Evolutionary conservation across 1,284 basidiomycete genomes (phyloP).

Genomic region (Sporisorium exsertum): DNA sequence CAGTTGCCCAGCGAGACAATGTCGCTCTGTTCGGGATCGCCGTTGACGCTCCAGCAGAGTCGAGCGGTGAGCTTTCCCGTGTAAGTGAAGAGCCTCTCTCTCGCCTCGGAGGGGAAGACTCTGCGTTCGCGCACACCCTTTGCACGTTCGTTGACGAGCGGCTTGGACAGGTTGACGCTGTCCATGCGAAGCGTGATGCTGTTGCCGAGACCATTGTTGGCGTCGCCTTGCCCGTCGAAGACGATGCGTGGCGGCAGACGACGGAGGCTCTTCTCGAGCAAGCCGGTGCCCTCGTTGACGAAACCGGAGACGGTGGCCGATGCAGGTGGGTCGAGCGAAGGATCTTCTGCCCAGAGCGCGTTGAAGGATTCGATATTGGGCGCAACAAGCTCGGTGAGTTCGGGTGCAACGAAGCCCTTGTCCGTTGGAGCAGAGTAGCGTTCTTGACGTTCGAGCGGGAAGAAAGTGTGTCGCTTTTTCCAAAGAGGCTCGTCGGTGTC

Average conservation of each 20-base stretch:
- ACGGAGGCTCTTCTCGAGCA: conserved; percentile 82
- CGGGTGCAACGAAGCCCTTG: conserved; percentile 79
- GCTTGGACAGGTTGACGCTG: conserved; percentile 83
- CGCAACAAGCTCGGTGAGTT: conserved; percentile 90
- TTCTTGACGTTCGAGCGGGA: conserved; percentile 85
- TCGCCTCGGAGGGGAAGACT: conserved; percentile 78
- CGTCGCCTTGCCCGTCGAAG: conserved; percentile 79
- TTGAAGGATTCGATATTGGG: conserved; percentile 98
- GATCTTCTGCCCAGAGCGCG: conserved; percentile 74
- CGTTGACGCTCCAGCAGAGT: conserved; percentile 86
- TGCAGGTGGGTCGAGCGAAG: conserved; percentile 55
- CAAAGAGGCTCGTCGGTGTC: conserved; percentile 39
- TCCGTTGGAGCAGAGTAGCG: conserved; percentile 83
- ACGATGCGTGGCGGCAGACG: conserved; percentile 91
- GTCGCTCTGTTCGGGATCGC: conserved; percentile 79
- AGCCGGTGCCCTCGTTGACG: conserved; percentile 77
- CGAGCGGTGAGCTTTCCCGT: conserved; percentile 90
- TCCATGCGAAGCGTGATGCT: conserved; percentile 83
- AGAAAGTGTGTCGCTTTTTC: conserved; percentile 74
- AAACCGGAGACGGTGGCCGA: conserved; percentile 81
- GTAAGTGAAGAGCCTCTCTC: conserved; percentile 92
- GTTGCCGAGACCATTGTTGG: conserved; percentile 66
- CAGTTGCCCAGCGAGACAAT: conserved; percentile 89
- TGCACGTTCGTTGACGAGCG: conserved; percentile 88
- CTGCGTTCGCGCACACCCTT: conserved; percentile 80